Conservation (phyloP, 2,329 filamentous ascomycete genomes). For the Fusarium nodosum region DNA sequence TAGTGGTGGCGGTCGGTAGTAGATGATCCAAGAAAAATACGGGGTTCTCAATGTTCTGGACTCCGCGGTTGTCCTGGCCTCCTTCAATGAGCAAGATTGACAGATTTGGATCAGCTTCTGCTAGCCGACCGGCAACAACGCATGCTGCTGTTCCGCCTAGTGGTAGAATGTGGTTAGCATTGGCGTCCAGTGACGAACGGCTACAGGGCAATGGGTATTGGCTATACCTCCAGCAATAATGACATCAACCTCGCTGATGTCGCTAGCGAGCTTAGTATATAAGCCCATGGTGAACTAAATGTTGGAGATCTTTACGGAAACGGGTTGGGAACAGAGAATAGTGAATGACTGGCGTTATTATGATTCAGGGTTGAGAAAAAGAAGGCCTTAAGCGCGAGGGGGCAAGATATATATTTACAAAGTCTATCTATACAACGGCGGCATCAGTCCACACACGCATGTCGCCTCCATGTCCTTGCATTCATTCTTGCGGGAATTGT, state of each 20-base stretch:
- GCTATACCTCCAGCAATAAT: conserved; percentile 43
- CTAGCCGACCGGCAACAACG: conserved; percentile 51
- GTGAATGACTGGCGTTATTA: conserved; percentile 6
- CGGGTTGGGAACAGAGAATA: not conserved
- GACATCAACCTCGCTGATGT: conserved; percentile 40
- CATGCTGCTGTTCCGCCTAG: conserved; percentile 53
- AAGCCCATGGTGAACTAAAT: conserved; percentile 32
- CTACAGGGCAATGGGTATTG: not conserved
- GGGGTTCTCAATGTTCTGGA: conserved; percentile 49
- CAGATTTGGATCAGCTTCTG: conserved; percentile 48
- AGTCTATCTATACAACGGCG: not conserved
- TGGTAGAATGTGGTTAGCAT: conserved; percentile 1
- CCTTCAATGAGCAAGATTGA: conserved; percentile 53
- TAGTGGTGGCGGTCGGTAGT: conserved; percentile 41
- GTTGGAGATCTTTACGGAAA: conserved; percentile 13
- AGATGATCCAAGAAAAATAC: conserved; percentile 48
- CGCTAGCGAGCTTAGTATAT: conserved; percentile 39
- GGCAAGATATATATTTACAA: conserved; percentile 28
- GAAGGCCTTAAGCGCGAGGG: not conserved
- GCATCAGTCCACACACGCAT: not conserved
- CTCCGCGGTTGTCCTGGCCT: conserved; percentile 49
- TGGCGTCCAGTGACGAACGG: not conserved
- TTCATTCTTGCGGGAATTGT: not conserved
- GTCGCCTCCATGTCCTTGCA: conserved; percentile 7
- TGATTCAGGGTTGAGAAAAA: not conserved